These are phyloP conservation scores for Yamadazyma phyllophila DNA, from an alignment of 805 yeast genomes.

Conservation along the genomic window DNA sequence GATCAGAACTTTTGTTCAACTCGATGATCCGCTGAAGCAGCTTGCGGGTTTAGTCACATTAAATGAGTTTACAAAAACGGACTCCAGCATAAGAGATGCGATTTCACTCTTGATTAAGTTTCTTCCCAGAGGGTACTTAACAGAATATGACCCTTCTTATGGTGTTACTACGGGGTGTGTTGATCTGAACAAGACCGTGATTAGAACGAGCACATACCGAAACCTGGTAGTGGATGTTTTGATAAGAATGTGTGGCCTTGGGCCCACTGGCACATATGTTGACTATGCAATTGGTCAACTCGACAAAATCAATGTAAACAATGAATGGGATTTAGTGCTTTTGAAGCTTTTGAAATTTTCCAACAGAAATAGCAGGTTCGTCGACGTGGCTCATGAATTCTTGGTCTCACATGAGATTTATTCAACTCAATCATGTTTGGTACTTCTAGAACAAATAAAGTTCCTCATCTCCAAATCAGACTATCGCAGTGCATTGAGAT, in stretches of 20 bases:
- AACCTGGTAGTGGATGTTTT: slow-evolving; percentile 57
- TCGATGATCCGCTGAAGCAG: slow-evolving; percentile 54
- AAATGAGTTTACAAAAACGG: slow-evolving; percentile 34
- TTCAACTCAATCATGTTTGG: slow-evolving; percentile 52
- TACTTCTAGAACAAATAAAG: slow-evolving; percentile 61
- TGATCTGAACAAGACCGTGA: slow-evolving; percentile 9
- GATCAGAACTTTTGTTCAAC: slow-evolving; percentile 52
- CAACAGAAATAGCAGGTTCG: slow-evolving; percentile 22
- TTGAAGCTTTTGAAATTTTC: slow-evolving; percentile 22
- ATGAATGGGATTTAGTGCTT: slow-evolving; percentile 24
- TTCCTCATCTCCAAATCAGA: slow-evolving; percentile 56
- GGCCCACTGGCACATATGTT: slow-evolving; percentile 24
- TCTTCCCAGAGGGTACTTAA: slow-evolving; percentile 46
- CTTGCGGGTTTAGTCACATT: slow-evolving; percentile 57
- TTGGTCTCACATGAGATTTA: slow-evolving; percentile 11
- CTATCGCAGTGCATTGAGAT: slow-evolving; percentile 53
- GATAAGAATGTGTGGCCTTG: slow-evolving; percentile 41
- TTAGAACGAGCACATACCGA: slow-evolving; percentile 34
- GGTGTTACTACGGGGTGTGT: slow-evolving; percentile 35
- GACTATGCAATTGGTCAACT: slow-evolving; percentile 33
- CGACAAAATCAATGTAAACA: neutral
- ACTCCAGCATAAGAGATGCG: slow-evolving; percentile 15
- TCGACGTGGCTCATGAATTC: slow-evolving; percentile 23
- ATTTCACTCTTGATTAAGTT: slow-evolving; percentile 41
- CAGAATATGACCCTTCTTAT: slow-evolving; percentile 39